Evolutionary conservation across 1,139 yeast species (phyloP), one percentile per base, ranked within the genome.

Genomic region (Pichia norvegensis): DNA sequence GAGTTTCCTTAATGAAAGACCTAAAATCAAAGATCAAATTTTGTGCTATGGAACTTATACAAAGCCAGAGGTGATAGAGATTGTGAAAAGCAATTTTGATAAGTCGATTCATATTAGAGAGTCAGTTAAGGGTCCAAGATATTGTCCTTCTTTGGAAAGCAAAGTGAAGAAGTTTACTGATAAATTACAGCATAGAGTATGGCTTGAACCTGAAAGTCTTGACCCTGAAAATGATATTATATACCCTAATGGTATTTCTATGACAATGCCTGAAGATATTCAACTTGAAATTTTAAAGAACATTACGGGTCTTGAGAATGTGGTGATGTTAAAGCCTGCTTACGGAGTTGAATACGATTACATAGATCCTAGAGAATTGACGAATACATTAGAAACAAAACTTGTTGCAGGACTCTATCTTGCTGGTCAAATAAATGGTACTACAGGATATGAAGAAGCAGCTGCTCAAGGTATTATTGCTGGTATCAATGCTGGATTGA

Each of bases 391-490:
- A 40, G 96, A 92, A 61, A 87, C 97, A 0, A 88, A 86, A 58
- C 65, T 78, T 6, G 79, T 94, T 1, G 67, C 73, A 17, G 97
- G 97, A 0, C 67, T 94, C 38, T 94, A 68, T 59, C 70, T 94
- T 45, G 99, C 98, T 0, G 99, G 99, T 1, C 99, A 94, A 65
- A 94, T 94, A 38, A 94, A 94, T 61, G 99, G 99, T 39, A 94
- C 99, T 1, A 94, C 99, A 0, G 99, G 99, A 0, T 94, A 94
- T 58, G 99, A 94, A 66, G 99, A 94, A 62, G 99, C 99, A 0
- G 96, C 97, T 2, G 82, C 97, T 0, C 98, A 92, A 61, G 99
- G 99, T 1, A 74, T 90, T 47, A 67, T 94, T 42, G 98, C 99
- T 1, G 99, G 99, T 7, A 83, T 90, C 36, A 94, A 94, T 62